These are phyloP conservation scores for Eimeria brunetti DNA, from an alignment of 169 alveolate species.

Conservation along the genomic window DNA sequence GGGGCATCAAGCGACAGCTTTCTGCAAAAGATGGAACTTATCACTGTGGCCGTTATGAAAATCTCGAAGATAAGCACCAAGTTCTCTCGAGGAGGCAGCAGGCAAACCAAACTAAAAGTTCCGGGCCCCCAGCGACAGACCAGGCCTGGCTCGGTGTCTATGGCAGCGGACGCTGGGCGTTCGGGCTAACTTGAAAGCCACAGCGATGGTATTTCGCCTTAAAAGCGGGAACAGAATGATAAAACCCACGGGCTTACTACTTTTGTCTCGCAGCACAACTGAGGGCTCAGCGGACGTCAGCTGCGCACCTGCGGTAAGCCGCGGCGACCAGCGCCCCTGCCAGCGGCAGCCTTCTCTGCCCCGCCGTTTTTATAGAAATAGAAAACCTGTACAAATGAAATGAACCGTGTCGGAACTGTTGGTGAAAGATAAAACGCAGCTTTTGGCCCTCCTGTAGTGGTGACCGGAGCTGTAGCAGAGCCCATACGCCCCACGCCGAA, in stretches of 20 bases:
- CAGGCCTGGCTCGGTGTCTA: slow-evolving; percentile 37
- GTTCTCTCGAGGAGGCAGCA: neutral
- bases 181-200: neutral
- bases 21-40: neutral
- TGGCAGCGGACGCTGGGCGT: slow-evolving; percentile 1
- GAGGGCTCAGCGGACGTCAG: neutral
- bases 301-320: slow-evolving; percentile 71
- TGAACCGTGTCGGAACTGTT: neutral
- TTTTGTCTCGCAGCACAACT: slow-evolving; percentile 14
- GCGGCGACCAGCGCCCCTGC: slow-evolving; percentile 61
- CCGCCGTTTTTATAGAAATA: neutral
- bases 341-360: slow-evolving; percentile 61
- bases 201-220: neutral
- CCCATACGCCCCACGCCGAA: slow-evolving; percentile 56
- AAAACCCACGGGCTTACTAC: slow-evolving; percentile 43
- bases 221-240: neutral
- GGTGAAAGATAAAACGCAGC: slow-evolving; percentile 57
- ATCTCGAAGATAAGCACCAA: neutral
- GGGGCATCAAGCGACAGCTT: neutral
- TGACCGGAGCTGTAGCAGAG: slow-evolving; percentile 46
- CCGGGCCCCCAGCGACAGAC: slow-evolving; percentile 22
- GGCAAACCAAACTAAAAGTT: neutral
- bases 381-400: slow-evolving; percentile 49
- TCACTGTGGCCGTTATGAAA: neutral
- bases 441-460: slow-evolving; percentile 7